Conservation (phyloP, 495 filamentous ascomycete species). For the Letharia columbiana region DNA sequence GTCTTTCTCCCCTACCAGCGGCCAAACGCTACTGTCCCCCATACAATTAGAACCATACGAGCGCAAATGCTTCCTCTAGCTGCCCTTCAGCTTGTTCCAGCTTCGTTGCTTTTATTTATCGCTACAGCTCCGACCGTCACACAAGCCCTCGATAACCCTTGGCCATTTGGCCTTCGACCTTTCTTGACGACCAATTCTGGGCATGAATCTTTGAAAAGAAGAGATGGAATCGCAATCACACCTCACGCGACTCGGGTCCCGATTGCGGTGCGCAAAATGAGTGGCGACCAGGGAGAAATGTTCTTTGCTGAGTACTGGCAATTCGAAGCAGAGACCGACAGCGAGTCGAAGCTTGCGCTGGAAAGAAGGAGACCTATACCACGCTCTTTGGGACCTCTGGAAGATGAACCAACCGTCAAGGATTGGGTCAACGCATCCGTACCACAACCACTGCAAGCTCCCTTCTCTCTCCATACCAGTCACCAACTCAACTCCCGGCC, state of each 20-base stretch:
- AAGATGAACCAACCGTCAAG: not conserved
- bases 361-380: constrained; percentile 27
- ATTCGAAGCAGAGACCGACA: constrained; percentile 33
- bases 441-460: constrained; percentile 32
- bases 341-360: constrained; percentile 26
- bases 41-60: not conserved
- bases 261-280: constrained; percentile 64
- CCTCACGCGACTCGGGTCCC: constrained; percentile 30
- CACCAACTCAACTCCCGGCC: constrained; percentile 15
- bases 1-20: not conserved
- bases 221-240: constrained; percentile 9
- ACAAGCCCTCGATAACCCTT: constrained; percentile 8
- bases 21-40: not conserved
- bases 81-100: constrained; percentile 10
- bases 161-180: constrained; percentile 6
- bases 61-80: constrained; percentile 5
- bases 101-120: constrained; percentile 14
- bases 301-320: constrained; percentile 62
- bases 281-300: constrained; percentile 71
- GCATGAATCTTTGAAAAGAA: not conserved
- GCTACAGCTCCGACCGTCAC: not conserved
- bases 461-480: constrained; percentile 33
- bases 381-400: not conserved
- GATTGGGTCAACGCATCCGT: constrained; percentile 25
- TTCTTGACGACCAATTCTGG: not conserved